Percentiles rank a stretch among this genome's conserved stretches.
phyloP scores from a whole-genome alignment of 108 stramenopile genomes.

The Fistulifera pelliculosa region DNA sequence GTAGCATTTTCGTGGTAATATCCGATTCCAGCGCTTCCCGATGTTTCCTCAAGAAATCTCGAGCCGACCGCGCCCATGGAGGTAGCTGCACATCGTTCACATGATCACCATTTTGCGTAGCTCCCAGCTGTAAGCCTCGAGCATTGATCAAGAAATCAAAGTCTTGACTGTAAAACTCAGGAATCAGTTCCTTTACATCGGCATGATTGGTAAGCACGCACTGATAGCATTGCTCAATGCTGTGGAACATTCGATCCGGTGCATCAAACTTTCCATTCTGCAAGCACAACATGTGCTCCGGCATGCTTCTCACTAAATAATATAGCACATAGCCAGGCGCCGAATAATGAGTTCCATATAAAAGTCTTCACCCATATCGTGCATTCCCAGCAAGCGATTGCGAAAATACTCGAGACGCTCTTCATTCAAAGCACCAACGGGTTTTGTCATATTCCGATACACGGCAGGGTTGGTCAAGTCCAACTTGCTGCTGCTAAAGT shows the following conservation, averaged over 20 bases:
- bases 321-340: conserved; percentile 98
- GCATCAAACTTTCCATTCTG: conserved; percentile 97
- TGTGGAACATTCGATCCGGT: conserved; percentile 92
- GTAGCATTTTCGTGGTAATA: conserved; percentile 70
- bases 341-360: conserved; percentile 95
- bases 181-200: conserved; percentile 97
- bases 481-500: conserved; percentile 64
- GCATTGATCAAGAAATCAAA: conserved; percentile 90
- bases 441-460: conserved; percentile 92
- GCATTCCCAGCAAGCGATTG: conserved; percentile 75
- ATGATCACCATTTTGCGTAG: conserved; percentile 77
- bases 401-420: conserved; percentile 80
- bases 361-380: conserved; percentile 62
- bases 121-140: conserved; percentile 86
- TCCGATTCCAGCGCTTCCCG: conserved; percentile 91
- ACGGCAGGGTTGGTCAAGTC: conserved; percentile 47
- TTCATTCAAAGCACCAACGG: conserved; percentile 91
- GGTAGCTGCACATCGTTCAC: conserved; percentile 87
- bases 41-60: conserved; percentile 85
- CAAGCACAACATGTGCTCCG: conserved; percentile 96
- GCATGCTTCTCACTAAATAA: conserved; percentile 91
- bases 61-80: conserved; percentile 81
- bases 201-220: conserved; percentile 84
- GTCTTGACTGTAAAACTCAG: conserved; percentile 85
- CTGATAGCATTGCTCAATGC: conserved; percentile 63